A percentile compares a stretch with the other conserved stretches of the same genome.
phyloP scores from a whole-genome alignment of 257 asterid species.

The Solanum boliviense region DNA sequence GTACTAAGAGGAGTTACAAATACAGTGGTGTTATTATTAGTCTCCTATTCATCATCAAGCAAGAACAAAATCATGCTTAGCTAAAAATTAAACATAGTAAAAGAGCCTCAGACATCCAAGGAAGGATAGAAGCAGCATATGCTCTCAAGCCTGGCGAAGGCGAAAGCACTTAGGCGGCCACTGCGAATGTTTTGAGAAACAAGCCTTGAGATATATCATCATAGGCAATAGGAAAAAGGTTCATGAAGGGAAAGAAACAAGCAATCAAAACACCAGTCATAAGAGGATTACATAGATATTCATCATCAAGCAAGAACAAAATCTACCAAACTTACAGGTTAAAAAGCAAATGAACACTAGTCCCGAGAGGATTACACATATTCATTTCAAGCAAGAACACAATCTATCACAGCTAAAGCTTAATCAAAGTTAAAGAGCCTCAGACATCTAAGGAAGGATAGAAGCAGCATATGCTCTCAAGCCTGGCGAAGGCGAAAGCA shows the following conservation, averaged over 20 bases:
- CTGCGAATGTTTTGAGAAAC: constrained; percentile 67
- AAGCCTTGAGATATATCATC: constrained; percentile 16
- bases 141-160: constrained; percentile 51
- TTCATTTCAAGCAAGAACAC: background rate
- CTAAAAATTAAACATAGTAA: background rate
- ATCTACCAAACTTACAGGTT: background rate
- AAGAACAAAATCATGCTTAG: background rate
- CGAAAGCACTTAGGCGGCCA: constrained; percentile 51
- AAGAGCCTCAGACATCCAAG: constrained; percentile 45
- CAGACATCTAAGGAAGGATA: no score
- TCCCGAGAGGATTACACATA: background rate
- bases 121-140: constrained; percentile 39
- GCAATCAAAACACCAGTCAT: background rate
- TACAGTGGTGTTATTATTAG: background rate
- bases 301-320: background rate
- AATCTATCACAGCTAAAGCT: no score
- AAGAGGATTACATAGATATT: background rate
- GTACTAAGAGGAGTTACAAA: background rate
- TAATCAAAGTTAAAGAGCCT: no score
- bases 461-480: no score
- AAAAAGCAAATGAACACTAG: background rate
- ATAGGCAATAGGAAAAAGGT: background rate
- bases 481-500: no score
- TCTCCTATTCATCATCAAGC: background rate
- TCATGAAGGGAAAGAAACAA: background rate